Evolutionary conservation across 1,284 basidiomycete genomes (phyloP), one percentile per base, ranked within the genome.

Genomic region (Naganishia sp.): DNA sequence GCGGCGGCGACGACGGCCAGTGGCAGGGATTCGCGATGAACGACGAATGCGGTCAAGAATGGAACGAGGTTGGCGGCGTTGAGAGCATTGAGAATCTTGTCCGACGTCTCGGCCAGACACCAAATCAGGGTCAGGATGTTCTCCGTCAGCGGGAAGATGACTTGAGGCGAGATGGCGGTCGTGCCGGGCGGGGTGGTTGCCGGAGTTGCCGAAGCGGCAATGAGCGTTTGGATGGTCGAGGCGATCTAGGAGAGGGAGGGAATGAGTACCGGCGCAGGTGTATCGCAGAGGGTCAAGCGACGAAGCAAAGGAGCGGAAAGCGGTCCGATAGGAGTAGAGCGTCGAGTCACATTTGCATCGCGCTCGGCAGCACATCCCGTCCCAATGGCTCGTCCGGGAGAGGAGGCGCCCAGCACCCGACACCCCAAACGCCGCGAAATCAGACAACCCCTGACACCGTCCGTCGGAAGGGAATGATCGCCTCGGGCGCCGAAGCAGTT

Each of bases 101-200:
- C 90, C 63, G 89, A 93, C 1, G 92, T 92, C 83, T 93, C 90
- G 76, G 90, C 90, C 68, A 97, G 83, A 79, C 91, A 93, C 94
- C 94, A 96, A 36, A 97, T 78, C 25, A 90, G 86, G 10, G 90
- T 92, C 70, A 95, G 89, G 33, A 94, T 85, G 78, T 93, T 95
- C 72, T 96, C 93, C 3, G 91, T 86, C 74, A 95, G 88, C 69
- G 89, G 87, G 74, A 91, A 92, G 6, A 92, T 86, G 46, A 92
- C 82, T 76, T 87, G 88, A 73, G 87, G 76, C 74, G 53, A 76
- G 85, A 72, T 89, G 86, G 3, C 87, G 76, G 81, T 80, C 74
- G 1, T 86, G 83, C 25, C 25, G n/a, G 43, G 45, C 16, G 81
- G 81, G 75, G 59, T 72, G 65, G 33, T 43, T 1, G 28, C 46